Evolutionary conservation across 1,139 yeast genomes (phyloP), one percentile per base, ranked within the genome.

Genomic region (Yamadazyma sp.): DNA sequence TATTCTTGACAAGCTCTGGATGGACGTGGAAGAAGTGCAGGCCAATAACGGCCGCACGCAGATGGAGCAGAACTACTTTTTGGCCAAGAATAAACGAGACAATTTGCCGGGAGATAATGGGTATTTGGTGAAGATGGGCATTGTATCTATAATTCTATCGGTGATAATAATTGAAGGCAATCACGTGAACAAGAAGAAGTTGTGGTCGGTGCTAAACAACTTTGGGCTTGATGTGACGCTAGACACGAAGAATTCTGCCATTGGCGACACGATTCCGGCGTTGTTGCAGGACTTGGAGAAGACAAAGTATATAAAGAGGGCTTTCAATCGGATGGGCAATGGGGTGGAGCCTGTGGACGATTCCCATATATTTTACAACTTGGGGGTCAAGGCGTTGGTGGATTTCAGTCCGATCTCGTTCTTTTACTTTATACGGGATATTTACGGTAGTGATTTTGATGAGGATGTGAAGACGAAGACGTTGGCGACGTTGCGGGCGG

Each of bases 331-430:
- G n/a, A 34, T 39, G 6, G 42, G 40, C 11, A 20, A 26, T 16
- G 6, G 13, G n/a, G 25, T 23, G n/a, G 25, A 23, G n/a, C 25
- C 25, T 6, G 11, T 23, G 7, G 9, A 18, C 16, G 47, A 41
- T 35, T 41, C 44, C n/a, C 31, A 33, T 18, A 44, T 46, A 7
- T 59, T 56, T 32, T 69, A 62, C 45, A 47, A 54, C 3, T 45
- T 71, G 26, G 76, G 76, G 0, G 50, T 56, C 31, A 48, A 72
- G 25, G 56, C 69, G 3, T 39, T 62, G 18, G 53, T 55, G 26
- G 76, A 71, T 47, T 64, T 68, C 38, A 47, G 53, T 3, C 68
- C 73, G 0, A 42, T 48, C 5, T 46, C 61, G 15, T 58, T 69
- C 34, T 59, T 53, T 38, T 55, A 52, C 31, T 54, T 57, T 34